Evolutionary conservation across 2,329 filamentous ascomycete species (phyloP).

Genomic region (Fusarium miscanthi): DNA sequence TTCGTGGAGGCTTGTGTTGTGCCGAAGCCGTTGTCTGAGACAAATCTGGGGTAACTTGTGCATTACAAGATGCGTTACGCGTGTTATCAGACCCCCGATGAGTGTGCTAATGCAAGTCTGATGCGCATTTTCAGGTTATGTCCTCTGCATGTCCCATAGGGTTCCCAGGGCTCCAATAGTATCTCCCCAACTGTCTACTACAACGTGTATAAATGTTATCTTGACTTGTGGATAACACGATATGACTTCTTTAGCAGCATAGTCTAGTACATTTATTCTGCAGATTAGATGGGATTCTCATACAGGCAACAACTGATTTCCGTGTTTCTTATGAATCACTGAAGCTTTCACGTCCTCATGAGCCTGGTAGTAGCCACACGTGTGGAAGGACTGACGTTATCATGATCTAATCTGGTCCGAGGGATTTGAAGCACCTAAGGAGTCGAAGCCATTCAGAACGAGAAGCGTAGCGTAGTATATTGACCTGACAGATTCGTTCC

Average conservation of each 20-base stretch:
- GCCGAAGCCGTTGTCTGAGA: constrained; percentile 22
- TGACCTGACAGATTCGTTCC: not conserved
- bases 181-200: not conserved
- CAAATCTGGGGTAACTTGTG: constrained; percentile 25
- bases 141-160: not conserved
- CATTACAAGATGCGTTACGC: not conserved
- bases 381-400: not conserved
- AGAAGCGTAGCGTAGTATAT: not conserved
- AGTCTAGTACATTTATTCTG: not conserved
- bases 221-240: not conserved
- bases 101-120: constrained; percentile 26
- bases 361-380: not conserved
- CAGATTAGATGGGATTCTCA: not conserved
- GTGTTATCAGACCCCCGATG: not conserved
- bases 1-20: constrained; percentile 6
- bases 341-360: not conserved
- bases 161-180: not conserved
- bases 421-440: not conserved
- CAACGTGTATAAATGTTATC: not conserved
- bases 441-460: not conserved
- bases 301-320: not conserved
- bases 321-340: not conserved
- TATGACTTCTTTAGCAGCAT: not conserved
- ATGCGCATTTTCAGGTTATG: constrained; percentile 2
- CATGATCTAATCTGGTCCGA: not conserved